phyloP scores from a whole-genome alignment of 768 basidiomycete species.

The Boletus rubescentipes region DNA sequence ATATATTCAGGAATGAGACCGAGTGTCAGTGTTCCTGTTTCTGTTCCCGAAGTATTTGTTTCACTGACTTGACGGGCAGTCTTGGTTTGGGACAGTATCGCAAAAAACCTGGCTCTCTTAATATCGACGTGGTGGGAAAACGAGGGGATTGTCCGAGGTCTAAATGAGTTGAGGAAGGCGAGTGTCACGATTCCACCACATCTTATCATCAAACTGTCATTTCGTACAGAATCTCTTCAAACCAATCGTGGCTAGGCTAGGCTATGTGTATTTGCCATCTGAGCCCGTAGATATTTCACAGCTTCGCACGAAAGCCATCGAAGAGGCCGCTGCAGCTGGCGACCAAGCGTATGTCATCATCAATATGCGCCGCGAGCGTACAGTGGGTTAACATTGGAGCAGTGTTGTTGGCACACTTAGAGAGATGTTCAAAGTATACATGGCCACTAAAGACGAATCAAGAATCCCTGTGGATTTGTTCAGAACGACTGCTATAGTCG shows the following conservation, averaged over 20 bases:
- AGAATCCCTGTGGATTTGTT: slow-evolving; percentile 81
- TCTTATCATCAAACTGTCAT: background rate
- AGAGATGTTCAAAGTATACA: slow-evolving; percentile 66
- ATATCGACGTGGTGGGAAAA: slow-evolving; percentile 84
- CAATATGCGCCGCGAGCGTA: background rate
- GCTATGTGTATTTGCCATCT: slow-evolving; percentile 65
- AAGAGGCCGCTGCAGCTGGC: slow-evolving; percentile 47
- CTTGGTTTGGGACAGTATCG: slow-evolving; percentile 78
- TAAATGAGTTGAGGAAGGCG: slow-evolving; percentile 65
- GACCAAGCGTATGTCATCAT: slow-evolving; percentile 37
- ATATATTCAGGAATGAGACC: slow-evolving; percentile 67
- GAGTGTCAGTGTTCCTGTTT: slow-evolving; percentile 55
- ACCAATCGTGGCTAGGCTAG: slow-evolving; percentile 76
- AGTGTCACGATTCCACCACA: slow-evolving; percentile 19
- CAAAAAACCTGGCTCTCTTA: slow-evolving; percentile 52
- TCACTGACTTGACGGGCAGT: slow-evolving; percentile 40
- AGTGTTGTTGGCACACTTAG: slow-evolving; percentile 77
- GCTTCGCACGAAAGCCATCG: slow-evolving; percentile 73
- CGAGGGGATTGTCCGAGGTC: slow-evolving; percentile 44
- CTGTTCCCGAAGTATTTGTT: background rate
- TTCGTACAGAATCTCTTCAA: slow-evolving; percentile 55
- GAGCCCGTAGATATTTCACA: slow-evolving; percentile 71
- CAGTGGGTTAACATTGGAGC: slow-evolving; percentile 1
- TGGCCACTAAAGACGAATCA: slow-evolving; percentile 72
- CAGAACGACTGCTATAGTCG: slow-evolving; percentile 49